A percentile compares a stretch with the other conserved stretches of the same genome.
Evolutionary conservation across 208 protist genomes (phyloP).

Genomic region (Trypanosoma melophagium): DNA sequence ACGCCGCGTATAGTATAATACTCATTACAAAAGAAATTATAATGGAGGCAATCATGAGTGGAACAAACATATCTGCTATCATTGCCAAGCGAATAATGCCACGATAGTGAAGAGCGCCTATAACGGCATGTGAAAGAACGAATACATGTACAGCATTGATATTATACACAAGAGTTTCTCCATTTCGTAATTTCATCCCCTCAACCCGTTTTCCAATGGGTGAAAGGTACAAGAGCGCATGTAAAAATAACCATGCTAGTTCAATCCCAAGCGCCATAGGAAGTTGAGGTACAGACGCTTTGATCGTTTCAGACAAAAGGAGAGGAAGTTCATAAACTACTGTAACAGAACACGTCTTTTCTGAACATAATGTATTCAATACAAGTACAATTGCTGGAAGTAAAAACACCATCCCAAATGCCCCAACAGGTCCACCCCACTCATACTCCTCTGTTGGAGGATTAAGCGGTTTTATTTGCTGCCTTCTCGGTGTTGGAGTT

Average conservation of each 20-base stretch:
- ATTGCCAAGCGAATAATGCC: conserved; percentile 42
- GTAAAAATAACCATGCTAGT: conserved; percentile 58
- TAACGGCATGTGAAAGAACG: conserved; percentile 47
- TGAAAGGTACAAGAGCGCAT: conserved; percentile 67
- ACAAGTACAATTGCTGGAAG: conserved; percentile 60
- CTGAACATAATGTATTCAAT: conserved; percentile 61
- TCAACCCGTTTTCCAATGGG: conserved; percentile 68
- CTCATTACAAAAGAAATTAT: conserved; percentile 72
- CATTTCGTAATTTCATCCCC: conserved; percentile 63
- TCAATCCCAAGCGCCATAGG: conserved; percentile 55
- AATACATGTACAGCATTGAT: conserved; percentile 86
- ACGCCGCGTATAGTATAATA: conserved; percentile 58
- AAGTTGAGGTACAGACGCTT: conserved; percentile 37
- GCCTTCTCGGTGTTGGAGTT: background rate
- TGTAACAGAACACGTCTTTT: conserved; percentile 31
- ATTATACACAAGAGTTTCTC: conserved; percentile 65
- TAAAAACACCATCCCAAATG: conserved; percentile 44
- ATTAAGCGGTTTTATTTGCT: conserved; percentile 39
- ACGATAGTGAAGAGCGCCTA: conserved; percentile 46
- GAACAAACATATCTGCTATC: conserved; percentile 59
- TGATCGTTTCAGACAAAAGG: conserved; percentile 15
- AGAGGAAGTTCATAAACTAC: conserved; percentile 25
- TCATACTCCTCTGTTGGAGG: conserved; percentile 63
- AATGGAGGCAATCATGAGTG: conserved; percentile 74
- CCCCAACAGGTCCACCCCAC: conserved; percentile 78